Evolutionary conservation across 164 flowering plant species (phyloP).

Genomic region (Dillenia suffruticosa): DNA sequence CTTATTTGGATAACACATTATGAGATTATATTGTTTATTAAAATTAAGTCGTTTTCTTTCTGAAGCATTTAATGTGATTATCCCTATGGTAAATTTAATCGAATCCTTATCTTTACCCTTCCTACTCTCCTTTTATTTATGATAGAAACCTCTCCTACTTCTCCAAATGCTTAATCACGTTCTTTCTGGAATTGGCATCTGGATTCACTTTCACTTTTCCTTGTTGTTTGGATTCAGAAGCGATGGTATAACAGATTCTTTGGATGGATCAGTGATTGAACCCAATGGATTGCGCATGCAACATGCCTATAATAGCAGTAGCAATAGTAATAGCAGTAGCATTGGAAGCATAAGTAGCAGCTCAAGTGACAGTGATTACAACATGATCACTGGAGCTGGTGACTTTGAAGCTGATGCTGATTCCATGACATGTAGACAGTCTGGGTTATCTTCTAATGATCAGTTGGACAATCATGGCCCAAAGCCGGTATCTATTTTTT

Average conservation of each 20-base stretch:
- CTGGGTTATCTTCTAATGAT: slow-evolving; percentile 67
- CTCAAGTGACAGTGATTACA: slow-evolving; percentile 80
- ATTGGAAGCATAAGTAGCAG: slow-evolving; percentile 74
- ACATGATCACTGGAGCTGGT: slow-evolving; percentile 39
- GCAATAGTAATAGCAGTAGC: slow-evolving; percentile 84
- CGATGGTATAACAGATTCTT: slow-evolving; percentile 38
- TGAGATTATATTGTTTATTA: too few species aligned
- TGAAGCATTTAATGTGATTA: too few species aligned
- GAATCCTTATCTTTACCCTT: too few species aligned
- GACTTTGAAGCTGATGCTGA: slow-evolving; percentile 99
- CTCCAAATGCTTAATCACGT: neutral
- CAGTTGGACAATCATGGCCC: slow-evolving; percentile 47
- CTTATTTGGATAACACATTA: too few species aligned
- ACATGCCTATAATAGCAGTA: slow-evolving; percentile 65
- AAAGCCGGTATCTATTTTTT: slow-evolving; percentile 41
- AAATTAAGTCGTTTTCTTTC: too few species aligned
- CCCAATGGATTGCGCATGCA: slow-evolving; percentile 27
- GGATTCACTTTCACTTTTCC: slow-evolving; percentile 4
- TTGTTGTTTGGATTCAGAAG: slow-evolving; percentile 28
- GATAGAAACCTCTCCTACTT: neutral
- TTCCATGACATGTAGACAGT: slow-evolving; percentile 71
- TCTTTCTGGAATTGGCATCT: slow-evolving; percentile 3
- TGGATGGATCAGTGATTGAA: slow-evolving; percentile 45
- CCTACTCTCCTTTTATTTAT: too few species aligned
- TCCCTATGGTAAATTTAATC: too few species aligned